Conservation (phyloP, 306 rosid genomes). For the Mimosa pudica region DNA sequence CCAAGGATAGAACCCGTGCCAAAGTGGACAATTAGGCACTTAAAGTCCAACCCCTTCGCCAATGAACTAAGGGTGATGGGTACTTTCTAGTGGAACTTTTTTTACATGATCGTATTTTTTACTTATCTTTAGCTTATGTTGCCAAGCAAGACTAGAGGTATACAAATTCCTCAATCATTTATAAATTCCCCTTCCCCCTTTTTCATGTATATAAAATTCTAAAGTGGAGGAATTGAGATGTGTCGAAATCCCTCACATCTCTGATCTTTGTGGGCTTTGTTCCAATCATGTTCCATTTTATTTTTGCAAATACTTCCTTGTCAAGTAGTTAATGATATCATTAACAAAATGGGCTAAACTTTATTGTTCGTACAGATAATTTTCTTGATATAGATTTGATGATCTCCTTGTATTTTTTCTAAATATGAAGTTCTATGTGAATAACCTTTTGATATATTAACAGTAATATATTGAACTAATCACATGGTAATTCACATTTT, state of each 20-base stretch:
- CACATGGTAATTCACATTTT: too few species aligned
- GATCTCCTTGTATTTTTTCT: neutral
- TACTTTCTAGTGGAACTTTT: neutral
- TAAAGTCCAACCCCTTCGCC: too few species aligned
- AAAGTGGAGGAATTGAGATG: neutral
- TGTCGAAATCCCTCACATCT: neutral
- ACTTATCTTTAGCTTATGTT: neutral
- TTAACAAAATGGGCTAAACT: neutral
- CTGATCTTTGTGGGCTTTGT: neutral
- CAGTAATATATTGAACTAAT: too few species aligned
- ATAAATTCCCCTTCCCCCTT: slow-evolving; percentile 54
- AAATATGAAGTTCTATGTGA: neutral
- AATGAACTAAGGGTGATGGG: too few species aligned
- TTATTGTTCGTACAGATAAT: neutral
- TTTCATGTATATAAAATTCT: slow-evolving; percentile 47
- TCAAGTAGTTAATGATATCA: neutral
- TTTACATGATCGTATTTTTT: neutral
- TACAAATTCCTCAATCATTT: slow-evolving; percentile 42
- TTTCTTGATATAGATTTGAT: neutral
- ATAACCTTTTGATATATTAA: too few species aligned
- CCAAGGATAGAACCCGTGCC: too few species aligned
- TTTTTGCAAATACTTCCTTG: neutral
- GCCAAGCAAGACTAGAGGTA: slow-evolving; percentile 34
- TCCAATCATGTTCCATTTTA: neutral
- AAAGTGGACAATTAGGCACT: too few species aligned